Evolutionary conservation across 2,329 filamentous ascomycete species (phyloP), one percentile per base, ranked within the genome.

Genomic region (Emergomyces orientalis): DNA sequence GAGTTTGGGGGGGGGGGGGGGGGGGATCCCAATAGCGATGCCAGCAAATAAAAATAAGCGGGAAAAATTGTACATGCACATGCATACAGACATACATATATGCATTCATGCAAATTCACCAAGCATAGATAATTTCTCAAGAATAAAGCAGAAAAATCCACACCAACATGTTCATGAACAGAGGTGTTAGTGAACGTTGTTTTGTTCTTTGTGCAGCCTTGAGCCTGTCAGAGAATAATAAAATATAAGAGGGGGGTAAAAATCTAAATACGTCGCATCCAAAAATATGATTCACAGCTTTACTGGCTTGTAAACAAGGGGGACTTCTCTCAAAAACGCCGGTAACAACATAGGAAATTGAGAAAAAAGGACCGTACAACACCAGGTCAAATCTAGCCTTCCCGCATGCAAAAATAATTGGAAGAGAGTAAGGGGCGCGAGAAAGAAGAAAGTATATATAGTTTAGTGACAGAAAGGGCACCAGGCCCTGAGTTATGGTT

Each of bases 261-360:
- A 37, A 55, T 55, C 52, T 37, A 55, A 30, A 51, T 30, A 25
- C 47, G 47, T 30, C 9, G 52, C 52, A 37, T 55, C 27, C 32
- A 32, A 55, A 34, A 34, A 14, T 55, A 47, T 19, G 43, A n/a
- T 55, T 8, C 3, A 37, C 34, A 55, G 11, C 22, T 17, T 47
- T 47, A 19, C 43, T n/a, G 43, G 43, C 43, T 22, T 37, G 41
- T 51, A 51, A 51, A 51, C 52, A 22, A 37, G 19, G 30, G 52
- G 52, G 32, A n/a, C 19, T 5, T 22, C 7, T 71, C 67, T 62
- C 64, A 17, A 22, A 41, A 60, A 56, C 39, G 27, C 52, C 51
- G n/a, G 54, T 51, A 27, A 30, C 30, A 9, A 30, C 49, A 17
- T 32, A 52, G 30, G 49, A 55, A 13, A 32, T 8, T n/a, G 5